These are phyloP conservation scores for Blechomonas ayalai DNA, from an alignment of 208 protist species.

Conservation along the genomic window DNA sequence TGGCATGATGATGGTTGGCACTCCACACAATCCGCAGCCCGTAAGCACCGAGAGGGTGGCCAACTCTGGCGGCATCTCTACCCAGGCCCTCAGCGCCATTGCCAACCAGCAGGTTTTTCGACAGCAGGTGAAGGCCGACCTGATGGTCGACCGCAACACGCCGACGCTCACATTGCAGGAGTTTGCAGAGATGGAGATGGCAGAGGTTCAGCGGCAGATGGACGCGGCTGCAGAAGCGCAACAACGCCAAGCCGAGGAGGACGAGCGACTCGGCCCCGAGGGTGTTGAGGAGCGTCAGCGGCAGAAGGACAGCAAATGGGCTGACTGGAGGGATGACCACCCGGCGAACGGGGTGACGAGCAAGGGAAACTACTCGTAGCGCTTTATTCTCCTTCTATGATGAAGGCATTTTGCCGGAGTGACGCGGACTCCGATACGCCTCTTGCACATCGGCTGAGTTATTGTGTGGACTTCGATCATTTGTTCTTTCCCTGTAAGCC, in stretches of 20 bases:
- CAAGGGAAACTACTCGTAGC: conserved; percentile 82
- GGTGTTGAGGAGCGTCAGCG: conserved; percentile 83
- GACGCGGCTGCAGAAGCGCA: conserved; percentile 23
- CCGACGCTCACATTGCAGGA: conserved; percentile 84
- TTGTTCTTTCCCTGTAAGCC: too few relatives aligned
- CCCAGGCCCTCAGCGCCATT: conserved; percentile 16
- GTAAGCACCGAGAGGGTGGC: conserved; percentile 9
- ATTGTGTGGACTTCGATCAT: too few relatives aligned
- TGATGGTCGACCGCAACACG: conserved; percentile 75
- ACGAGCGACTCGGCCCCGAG: conserved; percentile 63
- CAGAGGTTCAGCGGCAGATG: conserved; percentile 71
- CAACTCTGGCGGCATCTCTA: conserved; percentile 7
- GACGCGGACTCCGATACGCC: too few relatives aligned
- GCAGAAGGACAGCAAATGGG: conserved; percentile 64
- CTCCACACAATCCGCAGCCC: conserved; percentile 30
- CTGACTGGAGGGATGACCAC: conserved; percentile 83
- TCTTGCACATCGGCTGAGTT: too few relatives aligned
- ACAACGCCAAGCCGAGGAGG: conserved; percentile 57
- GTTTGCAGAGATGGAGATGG: conserved; percentile 82
- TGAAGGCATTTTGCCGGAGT: too few relatives aligned
- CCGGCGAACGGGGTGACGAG: conserved; percentile 64
- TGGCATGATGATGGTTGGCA: conserved; percentile 61
- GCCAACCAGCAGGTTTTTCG: conserved; percentile 40
- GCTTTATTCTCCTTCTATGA: background rate
- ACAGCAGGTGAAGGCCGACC: conserved; percentile 58